Evolutionary conservation across 1,139 yeast species (phyloP).

Genomic region (Waltiozyma solani): DNA sequence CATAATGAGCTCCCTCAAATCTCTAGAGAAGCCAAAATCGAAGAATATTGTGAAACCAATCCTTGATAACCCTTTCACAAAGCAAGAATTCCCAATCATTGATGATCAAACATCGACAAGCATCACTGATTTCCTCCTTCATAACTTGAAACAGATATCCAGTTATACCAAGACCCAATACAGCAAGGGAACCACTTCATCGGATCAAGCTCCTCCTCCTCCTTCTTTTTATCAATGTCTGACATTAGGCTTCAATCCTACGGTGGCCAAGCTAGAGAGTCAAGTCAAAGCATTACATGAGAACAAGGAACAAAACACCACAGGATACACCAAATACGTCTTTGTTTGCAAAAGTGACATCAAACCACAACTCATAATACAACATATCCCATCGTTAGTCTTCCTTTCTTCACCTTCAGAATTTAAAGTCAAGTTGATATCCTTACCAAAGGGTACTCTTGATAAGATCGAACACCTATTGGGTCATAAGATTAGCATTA

Average conservation of each 20-base stretch:
- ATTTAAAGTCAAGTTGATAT: slow-evolving; percentile 37
- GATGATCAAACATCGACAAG: slow-evolving; percentile 28
- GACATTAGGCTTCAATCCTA: slow-evolving; percentile 45
- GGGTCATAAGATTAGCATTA: slow-evolving; percentile 12
- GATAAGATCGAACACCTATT: slow-evolving; percentile 27
- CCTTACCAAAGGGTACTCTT: slow-evolving; percentile 41
- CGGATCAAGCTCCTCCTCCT: slow-evolving; percentile 1
- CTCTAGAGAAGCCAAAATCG: neutral
- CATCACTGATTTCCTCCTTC: slow-evolving; percentile 31
- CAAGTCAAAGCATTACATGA: slow-evolving; percentile 27
- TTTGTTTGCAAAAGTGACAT: slow-evolving; percentile 49
- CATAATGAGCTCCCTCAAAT: neutral
- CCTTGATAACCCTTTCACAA: slow-evolving; percentile 49
- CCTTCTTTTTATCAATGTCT: slow-evolving; percentile 24
- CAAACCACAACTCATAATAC: slow-evolving; percentile 34
- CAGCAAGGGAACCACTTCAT: neutral
- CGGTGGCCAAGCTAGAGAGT: slow-evolving; percentile 37
- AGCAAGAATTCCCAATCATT: slow-evolving; percentile 43
- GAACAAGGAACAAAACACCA: slow-evolving; percentile 5
- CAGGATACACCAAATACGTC: slow-evolving; percentile 20
- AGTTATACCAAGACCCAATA: slow-evolving; percentile 17
- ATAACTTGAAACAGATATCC: slow-evolving; percentile 30
- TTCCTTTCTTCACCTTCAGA: slow-evolving; percentile 31
- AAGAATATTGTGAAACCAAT: slow-evolving; percentile 42
- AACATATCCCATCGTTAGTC: slow-evolving; percentile 43